A percentile compares a stretch with the other conserved stretches of the same genome.
These are phyloP conservation scores for Ustilaginoidea virens DNA, from an alignment of 2,329 filamentous ascomycete genomes.

Conservation along the genomic window DNA sequence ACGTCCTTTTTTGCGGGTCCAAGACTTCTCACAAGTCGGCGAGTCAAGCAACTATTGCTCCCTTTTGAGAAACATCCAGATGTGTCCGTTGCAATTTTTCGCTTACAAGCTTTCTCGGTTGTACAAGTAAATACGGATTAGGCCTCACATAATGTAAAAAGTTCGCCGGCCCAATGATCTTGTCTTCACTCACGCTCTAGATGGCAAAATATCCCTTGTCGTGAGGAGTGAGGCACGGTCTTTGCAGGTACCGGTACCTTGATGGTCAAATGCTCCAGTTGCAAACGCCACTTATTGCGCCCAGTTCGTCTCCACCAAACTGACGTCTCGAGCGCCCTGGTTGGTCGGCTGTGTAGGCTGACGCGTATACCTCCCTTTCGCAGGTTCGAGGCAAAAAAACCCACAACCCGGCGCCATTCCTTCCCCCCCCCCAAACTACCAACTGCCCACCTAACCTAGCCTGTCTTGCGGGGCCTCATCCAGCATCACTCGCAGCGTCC, in stretches of 20 bases:
- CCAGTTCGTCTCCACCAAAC: slow-evolving; percentile 4
- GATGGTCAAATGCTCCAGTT: background rate
- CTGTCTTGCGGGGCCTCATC: background rate
- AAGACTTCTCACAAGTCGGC: too few relatives aligned
- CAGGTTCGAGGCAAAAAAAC: slow-evolving; percentile 2
- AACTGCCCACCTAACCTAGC: background rate
- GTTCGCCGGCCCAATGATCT: background rate
- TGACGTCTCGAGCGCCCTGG: slow-evolving; percentile 7
- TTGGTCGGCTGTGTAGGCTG: slow-evolving; percentile 18
- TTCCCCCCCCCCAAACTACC: background rate
- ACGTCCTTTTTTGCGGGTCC: too few relatives aligned
- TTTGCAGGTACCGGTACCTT: slow-evolving; percentile 4
- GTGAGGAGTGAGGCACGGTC: too few relatives aligned
- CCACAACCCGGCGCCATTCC: slow-evolving; percentile 1
- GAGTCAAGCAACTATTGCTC: too few relatives aligned
- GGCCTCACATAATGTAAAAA: background rate
- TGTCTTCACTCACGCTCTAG: too few relatives aligned
- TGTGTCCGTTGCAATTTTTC: too few relatives aligned
- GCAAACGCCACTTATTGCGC: slow-evolving; percentile 2
- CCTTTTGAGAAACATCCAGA: too few relatives aligned
- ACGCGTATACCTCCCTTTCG: slow-evolving; percentile 20
- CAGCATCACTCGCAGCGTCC: background rate
- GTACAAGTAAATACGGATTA: too few relatives aligned
- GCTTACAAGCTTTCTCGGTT: too few relatives aligned
- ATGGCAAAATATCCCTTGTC: too few relatives aligned